Conservation (phyloP, 306 rosid genomes). For the Dryas alaskensis region DNA sequence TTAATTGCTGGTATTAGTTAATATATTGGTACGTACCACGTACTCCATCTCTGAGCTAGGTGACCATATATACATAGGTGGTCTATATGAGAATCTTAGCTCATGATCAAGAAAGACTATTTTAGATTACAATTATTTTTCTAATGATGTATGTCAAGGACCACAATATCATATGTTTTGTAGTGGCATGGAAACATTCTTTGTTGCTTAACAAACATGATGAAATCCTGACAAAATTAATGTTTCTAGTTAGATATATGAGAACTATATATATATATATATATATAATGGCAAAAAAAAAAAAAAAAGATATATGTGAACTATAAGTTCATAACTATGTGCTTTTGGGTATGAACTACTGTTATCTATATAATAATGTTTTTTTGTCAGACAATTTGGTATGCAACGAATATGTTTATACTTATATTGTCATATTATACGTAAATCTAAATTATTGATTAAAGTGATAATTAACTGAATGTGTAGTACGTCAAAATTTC, state of each 20-base stretch:
- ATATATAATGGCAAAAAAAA: no score
- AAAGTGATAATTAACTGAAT: no score
- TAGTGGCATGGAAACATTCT: conserved; percentile 9
- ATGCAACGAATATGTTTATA: no score
- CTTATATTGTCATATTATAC: no score
- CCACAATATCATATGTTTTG: conserved; percentile 9
- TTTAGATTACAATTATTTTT: neutral
- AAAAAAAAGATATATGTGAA: neutral
- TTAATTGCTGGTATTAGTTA: neutral
- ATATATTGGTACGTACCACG: neutral
- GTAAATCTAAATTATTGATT: no score
- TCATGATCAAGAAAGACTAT: conserved; percentile 17
- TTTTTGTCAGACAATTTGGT: no score
- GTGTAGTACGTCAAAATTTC: no score
- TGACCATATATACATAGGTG: conserved; percentile 10
- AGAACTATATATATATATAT: conserved; percentile 3
- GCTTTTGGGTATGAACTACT: conserved; percentile 14
- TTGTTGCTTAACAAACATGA: conserved; percentile 14
- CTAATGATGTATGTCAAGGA: conserved; percentile 15
- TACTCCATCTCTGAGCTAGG: conserved; percentile 1
- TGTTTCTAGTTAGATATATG: conserved; percentile 23
- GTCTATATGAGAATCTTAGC: conserved; percentile 31
- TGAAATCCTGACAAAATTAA: conserved; percentile 7
- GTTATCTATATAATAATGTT: no score
- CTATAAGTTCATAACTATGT: neutral